phyloP scores from a whole-genome alignment of 129 eudicot genomes.

The sunflower (Helianthus annuus) region HanXRQr2.0-SUNRISE NC_035449.2:158601061-158601560 shows the following conservation, averaged over 20 bases:
- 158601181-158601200: constrained; percentile 65
- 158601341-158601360: too few relatives aligned
- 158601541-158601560: too few relatives aligned
- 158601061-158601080: constrained; percentile 85
- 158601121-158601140: constrained; percentile 98
- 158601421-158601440: too few relatives aligned
- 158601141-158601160: constrained; percentile 91
- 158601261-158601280: constrained; percentile 7
- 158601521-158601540: too few relatives aligned
- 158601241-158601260: constrained; percentile 16
- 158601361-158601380: too few relatives aligned
- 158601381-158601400: too few relatives aligned
- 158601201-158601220: constrained; percentile 81
- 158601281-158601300: constrained; percentile 6
- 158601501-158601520: too few relatives aligned
- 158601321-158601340: neutral
- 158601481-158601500: too few relatives aligned
- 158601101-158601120: constrained; percentile 83
- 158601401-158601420: too few relatives aligned
- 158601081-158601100: constrained; percentile 86
- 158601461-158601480: too few relatives aligned
- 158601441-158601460: too few relatives aligned
- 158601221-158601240: constrained; percentile 21
- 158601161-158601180: constrained; percentile 45
- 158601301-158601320: constrained; percentile 2